Evolutionary conservation across 2,329 filamentous ascomycete genomes (phyloP).

Genomic region (Macrophomina phaseolina): DNA sequence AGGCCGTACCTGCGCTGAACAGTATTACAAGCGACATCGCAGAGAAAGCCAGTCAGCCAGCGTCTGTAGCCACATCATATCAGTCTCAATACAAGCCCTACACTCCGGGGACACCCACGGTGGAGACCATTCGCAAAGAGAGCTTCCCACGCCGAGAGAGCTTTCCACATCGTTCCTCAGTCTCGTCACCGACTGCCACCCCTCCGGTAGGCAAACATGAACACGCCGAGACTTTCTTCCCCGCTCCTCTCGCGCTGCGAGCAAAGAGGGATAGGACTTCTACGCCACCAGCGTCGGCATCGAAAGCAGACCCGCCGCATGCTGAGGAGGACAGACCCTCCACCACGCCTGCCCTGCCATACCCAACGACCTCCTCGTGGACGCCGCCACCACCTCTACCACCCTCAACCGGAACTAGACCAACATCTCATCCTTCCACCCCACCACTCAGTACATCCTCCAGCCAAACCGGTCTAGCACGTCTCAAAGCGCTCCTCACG

Average conservation of each 20-base stretch:
- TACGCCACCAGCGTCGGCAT: conserved; percentile 23
- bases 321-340: not conserved
- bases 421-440: conserved; percentile 20
- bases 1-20: conserved; percentile 42
- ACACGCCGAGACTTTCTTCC: conserved; percentile 46
- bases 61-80: conserved; percentile 28
- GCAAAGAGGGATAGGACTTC: not conserved
- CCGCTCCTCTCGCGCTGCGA: conserved; percentile 29
- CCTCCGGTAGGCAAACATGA: conserved; percentile 23
- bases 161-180: conserved; percentile 34
- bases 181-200: conserved; percentile 33
- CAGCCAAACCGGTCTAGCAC: conserved; percentile 28
- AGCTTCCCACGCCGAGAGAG: conserved; percentile 27
- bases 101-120: conserved; percentile 33
- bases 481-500: conserved; percentile 35
- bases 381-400: conserved; percentile 28
- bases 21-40: conserved; percentile 42
- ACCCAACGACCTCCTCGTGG: conserved; percentile 36
- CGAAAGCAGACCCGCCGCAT: conserved; percentile 30
- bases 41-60: conserved; percentile 30
- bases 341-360: conserved; percentile 29
- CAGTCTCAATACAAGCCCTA: conserved; percentile 41
- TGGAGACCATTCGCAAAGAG: not conserved
- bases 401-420: not conserved
- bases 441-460: conserved; percentile 29